Percentiles rank a stretch among this genome's conserved stretches.
Evolutionary conservation across 495 filamentous ascomycete genomes (phyloP).

Genomic region (Penicillium taxi): DNA sequence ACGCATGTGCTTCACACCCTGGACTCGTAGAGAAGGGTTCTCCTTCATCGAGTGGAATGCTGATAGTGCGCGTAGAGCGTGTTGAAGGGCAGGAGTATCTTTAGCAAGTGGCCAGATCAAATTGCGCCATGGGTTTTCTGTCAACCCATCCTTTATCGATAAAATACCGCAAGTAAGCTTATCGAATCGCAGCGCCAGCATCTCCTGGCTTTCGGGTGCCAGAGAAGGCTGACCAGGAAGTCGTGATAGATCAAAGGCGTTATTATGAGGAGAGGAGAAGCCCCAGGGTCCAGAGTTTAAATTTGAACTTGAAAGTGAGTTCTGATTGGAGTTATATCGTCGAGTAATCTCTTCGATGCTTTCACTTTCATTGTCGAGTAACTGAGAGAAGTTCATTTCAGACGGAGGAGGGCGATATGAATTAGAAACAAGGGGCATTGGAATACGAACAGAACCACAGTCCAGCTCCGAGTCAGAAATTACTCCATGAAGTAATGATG

Average conservation of each 20-base stretch:
- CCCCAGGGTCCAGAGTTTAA: conserved; percentile 33
- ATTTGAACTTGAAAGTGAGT: neutral
- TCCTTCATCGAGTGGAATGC: conserved; percentile 66
- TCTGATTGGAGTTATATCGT: conserved; percentile 27
- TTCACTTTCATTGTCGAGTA: conserved; percentile 40
- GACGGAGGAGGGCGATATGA: conserved; percentile 5
- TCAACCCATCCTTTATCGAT: conserved; percentile 61
- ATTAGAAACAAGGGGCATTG: conserved; percentile 3
- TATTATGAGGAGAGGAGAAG: conserved; percentile 9
- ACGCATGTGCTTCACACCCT: conserved; percentile 69
- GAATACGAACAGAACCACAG: neutral
- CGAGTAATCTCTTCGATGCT: conserved; percentile 56
- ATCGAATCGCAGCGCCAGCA: conserved; percentile 61
- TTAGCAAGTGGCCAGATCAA: conserved; percentile 64
- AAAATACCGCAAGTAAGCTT: conserved; percentile 68
- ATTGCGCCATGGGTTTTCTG: conserved; percentile 72
- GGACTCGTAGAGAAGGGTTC: conserved; percentile 47
- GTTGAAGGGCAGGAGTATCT: conserved; percentile 60
- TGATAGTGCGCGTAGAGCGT: conserved; percentile 68
- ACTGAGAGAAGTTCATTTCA: conserved; percentile 27
- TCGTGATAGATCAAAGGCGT: conserved; percentile 3
- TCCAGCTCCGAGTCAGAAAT: conserved; percentile 6
- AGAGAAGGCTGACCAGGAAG: conserved; percentile 20
- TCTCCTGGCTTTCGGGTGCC: conserved; percentile 48
- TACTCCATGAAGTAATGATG: conserved; percentile 11